These are phyloP conservation scores for Corchorus capsularis DNA, from an alignment of 345 rosid species.

Conservation along the genomic window DNA sequence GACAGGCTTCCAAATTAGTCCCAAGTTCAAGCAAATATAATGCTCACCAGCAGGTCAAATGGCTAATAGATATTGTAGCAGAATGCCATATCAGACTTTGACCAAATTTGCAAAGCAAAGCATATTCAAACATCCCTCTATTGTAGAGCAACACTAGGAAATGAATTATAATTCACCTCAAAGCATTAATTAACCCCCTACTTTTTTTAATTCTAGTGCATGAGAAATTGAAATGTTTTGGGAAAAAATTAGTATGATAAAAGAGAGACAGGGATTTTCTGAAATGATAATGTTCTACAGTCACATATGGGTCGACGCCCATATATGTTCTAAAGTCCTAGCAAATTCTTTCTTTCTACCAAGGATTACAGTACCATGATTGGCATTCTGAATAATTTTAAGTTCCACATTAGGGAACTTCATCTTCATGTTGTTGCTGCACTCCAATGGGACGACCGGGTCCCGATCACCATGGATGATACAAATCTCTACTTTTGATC, in stretches of 20 bases:
- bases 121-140: too few species aligned
- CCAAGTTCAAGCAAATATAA: too few species aligned
- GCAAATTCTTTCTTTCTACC: slow-evolving; percentile 55
- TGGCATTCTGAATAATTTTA: slow-evolving; percentile 39
- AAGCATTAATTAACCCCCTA: too few species aligned
- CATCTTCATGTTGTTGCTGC: slow-evolving; percentile 49
- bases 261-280: too few species aligned
- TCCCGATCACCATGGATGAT: slow-evolving; percentile 66
- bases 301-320: slow-evolving; percentile 34
- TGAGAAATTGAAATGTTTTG: background rate
- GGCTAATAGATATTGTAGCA: too few species aligned
- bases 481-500: slow-evolving; percentile 37
- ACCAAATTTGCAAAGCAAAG: too few species aligned
- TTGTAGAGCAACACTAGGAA: too few species aligned
- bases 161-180: too few species aligned
- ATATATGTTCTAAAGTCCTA: slow-evolving; percentile 45
- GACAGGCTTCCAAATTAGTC: too few species aligned
- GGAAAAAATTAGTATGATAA: background rate
- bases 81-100: too few species aligned
- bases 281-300: slow-evolving; percentile 11
- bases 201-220: background rate
- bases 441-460: slow-evolving; percentile 54
- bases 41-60: too few species aligned
- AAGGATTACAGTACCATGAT: slow-evolving; percentile 53
- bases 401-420: slow-evolving; percentile 50